A percentile compares a stretch with the other conserved stretches of the same genome.
Conservation (phyloP, 2,329 filamentous ascomycete species). For the Neocucurbitaria cava region DNA sequence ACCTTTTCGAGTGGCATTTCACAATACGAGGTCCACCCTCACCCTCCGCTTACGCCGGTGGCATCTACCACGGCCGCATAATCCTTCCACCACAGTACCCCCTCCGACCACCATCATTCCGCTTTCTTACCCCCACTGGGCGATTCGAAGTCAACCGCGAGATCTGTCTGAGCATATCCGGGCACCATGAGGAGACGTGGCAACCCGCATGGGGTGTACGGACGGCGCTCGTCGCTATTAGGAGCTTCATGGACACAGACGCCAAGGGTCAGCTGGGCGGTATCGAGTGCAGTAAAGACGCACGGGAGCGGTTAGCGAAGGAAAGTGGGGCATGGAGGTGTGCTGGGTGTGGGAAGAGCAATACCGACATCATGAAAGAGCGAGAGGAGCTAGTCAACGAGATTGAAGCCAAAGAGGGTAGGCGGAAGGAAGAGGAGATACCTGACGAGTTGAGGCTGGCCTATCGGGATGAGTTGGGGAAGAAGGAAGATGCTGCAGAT, state of each 20-base stretch:
- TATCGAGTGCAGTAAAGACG: constrained; percentile 72
- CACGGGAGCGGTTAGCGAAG: constrained; percentile 72
- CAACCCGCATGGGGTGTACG: constrained; percentile 97
- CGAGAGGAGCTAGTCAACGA: constrained; percentile 66
- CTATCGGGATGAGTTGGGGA: constrained; percentile 74
- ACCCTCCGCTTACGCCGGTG: constrained; percentile 76
- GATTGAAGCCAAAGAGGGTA: constrained; percentile 51
- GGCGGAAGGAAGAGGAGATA: constrained; percentile 54
- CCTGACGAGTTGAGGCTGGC: constrained; percentile 68
- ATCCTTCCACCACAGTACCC: constrained; percentile 89
- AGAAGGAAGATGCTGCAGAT: constrained; percentile 29
- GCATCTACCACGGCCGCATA: constrained; percentile 96
- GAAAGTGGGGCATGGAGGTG: constrained; percentile 74
- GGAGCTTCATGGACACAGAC: constrained; percentile 93
- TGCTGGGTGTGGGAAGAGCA: constrained; percentile 71
- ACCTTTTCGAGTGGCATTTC: constrained; percentile 99
- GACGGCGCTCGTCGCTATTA: constrained; percentile 79
- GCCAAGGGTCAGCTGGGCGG: constrained; percentile 89
- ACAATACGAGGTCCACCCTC: constrained; percentile 88
- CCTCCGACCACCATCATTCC: constrained; percentile 90
- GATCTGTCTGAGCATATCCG: constrained; percentile 92
- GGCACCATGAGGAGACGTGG: constrained; percentile 98
- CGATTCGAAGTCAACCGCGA: constrained; percentile 96
- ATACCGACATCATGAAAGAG: constrained; percentile 76
- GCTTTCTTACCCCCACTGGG: constrained; percentile 89